Base-by-base conservation (phyloP, 148 eudicot species). In the Talinum fruticosum region DNA sequence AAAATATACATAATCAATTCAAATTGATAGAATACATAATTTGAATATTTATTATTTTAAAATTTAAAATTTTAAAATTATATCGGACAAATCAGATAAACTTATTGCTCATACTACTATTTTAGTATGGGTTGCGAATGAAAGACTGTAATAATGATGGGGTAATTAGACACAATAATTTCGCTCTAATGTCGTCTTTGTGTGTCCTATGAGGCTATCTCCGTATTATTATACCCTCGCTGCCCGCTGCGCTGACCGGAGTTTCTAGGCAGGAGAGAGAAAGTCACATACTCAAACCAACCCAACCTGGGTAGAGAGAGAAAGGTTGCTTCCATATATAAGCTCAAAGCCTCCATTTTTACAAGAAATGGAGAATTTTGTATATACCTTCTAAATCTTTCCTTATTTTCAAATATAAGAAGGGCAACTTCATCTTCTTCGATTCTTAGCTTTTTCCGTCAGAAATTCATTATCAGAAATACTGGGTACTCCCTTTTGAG, bases 171-270 rank as follows among this genome's bases (percentile, higher is more conserved):
- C 79, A 81, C 79, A 76, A 34, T 71, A 33, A 80, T 49, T 72
- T 72, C 74, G 66, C 61, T 81, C 62, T 77, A 81, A 66, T 76
- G 74, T 72, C 77, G 73, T 76, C 79, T 81, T 21, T 59, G 49
- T 71, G 34, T 51, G 51, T 65, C 72, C 65, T 62, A 67, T 76
- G 16, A n/a, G n/a, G n/a, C n/a, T n/a, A n/a, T n/a, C n/a, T 59
- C 66, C 32, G 65, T 70, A 57, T 59, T 80, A 28, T 47, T 71
- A 29, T 36, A 45, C 69, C 53, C 69, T 21, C 75, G 5, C 15
- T 67, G 33, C 45, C 45, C 45, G 16, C 73, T 68, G 16, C 49
- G 79, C 73, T 68, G 45, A 49, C 49, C 79, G 13, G 75, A 76
- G 61, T 21, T 44, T 66, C 64, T 49, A n/a, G 64, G 10, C 14